Evolutionary conservation across 768 basidiomycete genomes (phyloP), one percentile per base, ranked within the genome.

Genomic region (Porphyrellus cyaneotinctus): DNA sequence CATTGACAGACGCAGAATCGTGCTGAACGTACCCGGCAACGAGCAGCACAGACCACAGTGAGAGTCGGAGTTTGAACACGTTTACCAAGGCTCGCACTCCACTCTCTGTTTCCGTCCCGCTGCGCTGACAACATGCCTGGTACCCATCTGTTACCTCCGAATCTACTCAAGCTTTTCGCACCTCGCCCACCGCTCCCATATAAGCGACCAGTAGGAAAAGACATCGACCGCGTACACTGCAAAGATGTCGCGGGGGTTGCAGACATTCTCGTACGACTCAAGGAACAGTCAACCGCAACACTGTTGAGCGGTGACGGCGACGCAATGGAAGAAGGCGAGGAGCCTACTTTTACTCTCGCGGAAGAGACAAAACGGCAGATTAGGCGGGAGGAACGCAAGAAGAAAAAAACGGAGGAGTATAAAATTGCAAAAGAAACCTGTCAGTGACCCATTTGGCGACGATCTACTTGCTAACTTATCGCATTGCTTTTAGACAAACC

Each of bases 141-240:
- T 43, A 93, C 91, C 4, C 91, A 95, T 73, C 78, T 95, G 22
- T 81, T 99, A 22, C 95, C 95, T 4, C 93, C 93, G 4, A 97
- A 97, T 72, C 82, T 99, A 47, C 85, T 98, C 70, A 94, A 95
- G 69, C 87, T 98, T 59, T 99, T 98, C 69, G 87, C 92, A 0
- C 94, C 97, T 5, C 84, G 97, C 8, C 92, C 95, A 1, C 89
- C 87, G 3, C 80, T 97, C 4, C 88, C 88, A 1, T 98, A 93
- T 67, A 64, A 84, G 28, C 85, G 92, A 10, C 94, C 95, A 0
- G 77, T 91, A 31, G 92, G 89, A 67, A 85, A 75, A 60, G 91
- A 97, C 66, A 84, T 90, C 33, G 82, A 90, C 71, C 82, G 83
- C 30, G 78, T 92, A 53, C 78, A 73, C 31, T 65, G 70, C 47